Conservation (phyloP, 139 green algal genomes). For the Chlorella sp. region DNA sequence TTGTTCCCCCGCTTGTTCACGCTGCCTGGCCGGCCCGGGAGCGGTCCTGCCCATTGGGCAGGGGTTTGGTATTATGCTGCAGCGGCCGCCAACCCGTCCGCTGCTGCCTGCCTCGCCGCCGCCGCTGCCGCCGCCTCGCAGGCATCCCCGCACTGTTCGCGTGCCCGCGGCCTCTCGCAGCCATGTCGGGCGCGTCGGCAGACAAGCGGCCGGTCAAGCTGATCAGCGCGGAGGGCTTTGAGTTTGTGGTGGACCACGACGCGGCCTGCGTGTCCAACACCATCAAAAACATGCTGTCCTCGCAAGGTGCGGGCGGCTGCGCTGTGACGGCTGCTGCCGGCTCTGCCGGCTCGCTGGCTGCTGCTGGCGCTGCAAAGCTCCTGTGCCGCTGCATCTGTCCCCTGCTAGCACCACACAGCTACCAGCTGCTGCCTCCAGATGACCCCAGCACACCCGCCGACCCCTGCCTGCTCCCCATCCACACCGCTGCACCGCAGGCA, state of each 20-base stretch:
- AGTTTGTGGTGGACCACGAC: constrained; percentile 96
- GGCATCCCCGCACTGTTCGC: not conserved
- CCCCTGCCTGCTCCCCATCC: no score
- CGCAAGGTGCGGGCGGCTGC: constrained; percentile 61
- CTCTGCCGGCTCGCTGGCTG: not conserved
- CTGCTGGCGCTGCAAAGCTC: not conserved
- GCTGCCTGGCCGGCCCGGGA: not conserved
- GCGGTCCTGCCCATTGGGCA: not conserved
- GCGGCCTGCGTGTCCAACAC: constrained; percentile 97
- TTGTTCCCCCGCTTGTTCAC: no score
- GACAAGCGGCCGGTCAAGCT: constrained; percentile 88
- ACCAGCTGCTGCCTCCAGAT: no score
- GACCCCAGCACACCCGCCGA: no score
- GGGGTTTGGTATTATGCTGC: not conserved
- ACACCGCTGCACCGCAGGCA: constrained; percentile 58
- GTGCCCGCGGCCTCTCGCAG: not conserved
- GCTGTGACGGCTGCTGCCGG: not conserved
- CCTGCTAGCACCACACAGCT: no score
- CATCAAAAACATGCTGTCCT: constrained; percentile 97
- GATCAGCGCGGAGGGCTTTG: constrained; percentile 93
- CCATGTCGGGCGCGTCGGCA: not conserved
- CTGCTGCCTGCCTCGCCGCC: no score
- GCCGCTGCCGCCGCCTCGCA: not conserved
- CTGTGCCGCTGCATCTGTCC: not conserved
- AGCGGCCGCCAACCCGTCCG: no score